phyloP scores from a whole-genome alignment of 805 yeast species.

The Nakazawaea holstii region DNA sequence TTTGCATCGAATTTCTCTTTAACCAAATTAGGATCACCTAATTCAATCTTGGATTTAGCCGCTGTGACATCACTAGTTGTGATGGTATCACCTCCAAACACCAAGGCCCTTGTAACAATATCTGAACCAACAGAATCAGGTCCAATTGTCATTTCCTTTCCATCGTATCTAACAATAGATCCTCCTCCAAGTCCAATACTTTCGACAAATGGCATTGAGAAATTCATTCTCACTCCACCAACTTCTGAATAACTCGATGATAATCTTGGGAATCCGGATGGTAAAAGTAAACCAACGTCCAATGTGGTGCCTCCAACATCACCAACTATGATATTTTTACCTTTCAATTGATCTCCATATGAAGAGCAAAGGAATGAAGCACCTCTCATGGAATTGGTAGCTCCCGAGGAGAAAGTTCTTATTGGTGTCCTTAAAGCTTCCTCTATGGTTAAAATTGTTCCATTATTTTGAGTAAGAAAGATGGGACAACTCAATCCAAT shows the following conservation, averaged over 20 bases:
- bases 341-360: constrained; percentile 13
- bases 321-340: constrained; percentile 30
- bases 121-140: constrained; percentile 45
- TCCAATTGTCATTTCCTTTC: constrained; percentile 28
- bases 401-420: constrained; percentile 42
- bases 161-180: constrained; percentile 30
- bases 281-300: constrained; percentile 39
- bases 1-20: constrained; percentile 14
- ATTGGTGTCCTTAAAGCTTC: constrained; percentile 37
- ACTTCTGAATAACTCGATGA: constrained; percentile 35
- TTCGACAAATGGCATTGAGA: constrained; percentile 45
- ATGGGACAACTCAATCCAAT: constrained; percentile 33
- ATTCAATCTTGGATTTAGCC: constrained; percentile 18
- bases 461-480: constrained; percentile 40
- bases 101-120: constrained; percentile 26
- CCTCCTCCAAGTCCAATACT: constrained; percentile 48
- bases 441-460: constrained; percentile 34
- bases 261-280: constrained; percentile 42
- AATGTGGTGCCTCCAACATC: constrained; percentile 50
- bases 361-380: constrained; percentile 36
- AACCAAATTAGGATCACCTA: constrained; percentile 23
- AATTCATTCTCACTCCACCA: constrained; percentile 44
- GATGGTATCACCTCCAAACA: constrained; percentile 35
- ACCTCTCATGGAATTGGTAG: constrained; percentile 43
- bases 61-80: constrained; percentile 35